These are phyloP conservation scores for Powellomyces hirtus DNA, from an alignment of 192 early-diverging fungal species.

Conservation along the genomic window DNA sequence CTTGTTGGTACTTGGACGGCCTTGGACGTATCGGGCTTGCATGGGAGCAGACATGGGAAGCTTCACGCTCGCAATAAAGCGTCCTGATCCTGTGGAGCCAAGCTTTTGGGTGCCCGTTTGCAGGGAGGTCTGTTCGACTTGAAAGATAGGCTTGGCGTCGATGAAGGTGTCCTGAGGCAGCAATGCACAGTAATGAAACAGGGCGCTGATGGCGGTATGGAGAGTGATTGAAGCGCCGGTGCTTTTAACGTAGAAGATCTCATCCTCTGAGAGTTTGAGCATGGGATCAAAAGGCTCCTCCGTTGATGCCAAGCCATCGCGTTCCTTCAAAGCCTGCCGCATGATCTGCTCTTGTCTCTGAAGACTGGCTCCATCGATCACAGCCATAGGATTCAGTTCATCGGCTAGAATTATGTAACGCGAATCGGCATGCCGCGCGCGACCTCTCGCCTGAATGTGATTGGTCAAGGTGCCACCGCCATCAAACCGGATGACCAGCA, in stretches of 20 bases:
- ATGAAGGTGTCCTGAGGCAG: constrained; percentile 65
- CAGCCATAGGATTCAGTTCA: constrained; percentile 13
- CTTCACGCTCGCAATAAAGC: constrained; percentile 12
- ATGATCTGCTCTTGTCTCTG: constrained; percentile 4
- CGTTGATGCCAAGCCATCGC: constrained; percentile 1
- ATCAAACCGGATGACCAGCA: constrained; percentile 67
- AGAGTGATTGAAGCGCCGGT: constrained; percentile 21
- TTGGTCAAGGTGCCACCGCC: constrained; percentile 61
- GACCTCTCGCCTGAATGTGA: constrained; percentile 81
- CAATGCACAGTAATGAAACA: constrained; percentile 68
- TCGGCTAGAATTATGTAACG: constrained; percentile 62
- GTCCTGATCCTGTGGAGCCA: neutral
- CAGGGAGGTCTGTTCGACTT: neutral
- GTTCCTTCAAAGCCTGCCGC: constrained; percentile 11
- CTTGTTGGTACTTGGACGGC: constrained; percentile 45
- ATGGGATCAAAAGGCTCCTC: neutral
- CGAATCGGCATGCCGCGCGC: constrained; percentile 70
- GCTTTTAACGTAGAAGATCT: constrained; percentile 36
- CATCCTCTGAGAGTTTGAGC: constrained; percentile 1
- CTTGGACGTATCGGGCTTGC: neutral
- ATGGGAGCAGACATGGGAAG: constrained; percentile 23
- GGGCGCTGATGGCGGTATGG: neutral
- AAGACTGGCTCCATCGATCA: neutral
- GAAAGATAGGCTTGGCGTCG: constrained; percentile 1
- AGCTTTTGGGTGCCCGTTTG: too few species aligned